These are phyloP conservation scores for Phytophthora hybrid DNA, from an alignment of 352 stramenopile genomes.

Conservation along the genomic window DNA sequence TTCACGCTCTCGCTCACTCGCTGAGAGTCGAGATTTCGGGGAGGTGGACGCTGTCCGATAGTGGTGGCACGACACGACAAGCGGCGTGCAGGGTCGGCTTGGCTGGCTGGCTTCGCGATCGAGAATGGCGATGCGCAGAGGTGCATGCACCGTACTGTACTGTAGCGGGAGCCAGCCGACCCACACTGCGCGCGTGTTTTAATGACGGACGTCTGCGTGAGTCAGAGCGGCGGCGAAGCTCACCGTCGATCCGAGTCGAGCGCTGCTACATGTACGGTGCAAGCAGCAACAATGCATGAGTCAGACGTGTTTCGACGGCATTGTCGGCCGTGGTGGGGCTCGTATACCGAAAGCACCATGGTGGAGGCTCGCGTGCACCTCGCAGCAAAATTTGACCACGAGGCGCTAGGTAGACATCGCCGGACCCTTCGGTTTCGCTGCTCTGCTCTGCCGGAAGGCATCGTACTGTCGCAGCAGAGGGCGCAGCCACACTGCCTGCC, in stretches of 20 bases:
- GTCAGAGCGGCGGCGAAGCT: conserved; percentile 19
- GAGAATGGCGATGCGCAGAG: conserved; percentile 23
- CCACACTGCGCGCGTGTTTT: conserved; percentile 16
- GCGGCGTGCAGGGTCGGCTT: conserved; percentile 6
- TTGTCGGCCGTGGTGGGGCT: background rate
- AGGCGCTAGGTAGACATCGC: background rate
- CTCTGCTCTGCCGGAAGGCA: conserved; percentile 15
- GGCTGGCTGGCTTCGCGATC: conserved; percentile 23
- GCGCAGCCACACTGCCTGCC: background rate
- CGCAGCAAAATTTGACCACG: background rate
- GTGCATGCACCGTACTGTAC: too few relatives aligned
- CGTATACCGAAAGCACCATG: background rate
- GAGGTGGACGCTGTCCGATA: conserved; percentile 13
- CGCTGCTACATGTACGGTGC: background rate
- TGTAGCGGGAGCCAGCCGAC: background rate
- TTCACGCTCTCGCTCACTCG: background rate
- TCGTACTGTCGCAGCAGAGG: conserved; percentile 23
- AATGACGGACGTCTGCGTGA: conserved; percentile 23
- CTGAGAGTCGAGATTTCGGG: background rate
- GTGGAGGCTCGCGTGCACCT: background rate
- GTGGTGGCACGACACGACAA: conserved; percentile 15
- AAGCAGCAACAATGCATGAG: background rate
- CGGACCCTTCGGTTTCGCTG: conserved; percentile 13
- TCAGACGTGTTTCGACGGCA: background rate
- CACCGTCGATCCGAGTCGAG: conserved; percentile 5